phyloP scores from a whole-genome alignment of 2,329 filamentous ascomycete species.

The Colletotrichum sp. region DNA sequence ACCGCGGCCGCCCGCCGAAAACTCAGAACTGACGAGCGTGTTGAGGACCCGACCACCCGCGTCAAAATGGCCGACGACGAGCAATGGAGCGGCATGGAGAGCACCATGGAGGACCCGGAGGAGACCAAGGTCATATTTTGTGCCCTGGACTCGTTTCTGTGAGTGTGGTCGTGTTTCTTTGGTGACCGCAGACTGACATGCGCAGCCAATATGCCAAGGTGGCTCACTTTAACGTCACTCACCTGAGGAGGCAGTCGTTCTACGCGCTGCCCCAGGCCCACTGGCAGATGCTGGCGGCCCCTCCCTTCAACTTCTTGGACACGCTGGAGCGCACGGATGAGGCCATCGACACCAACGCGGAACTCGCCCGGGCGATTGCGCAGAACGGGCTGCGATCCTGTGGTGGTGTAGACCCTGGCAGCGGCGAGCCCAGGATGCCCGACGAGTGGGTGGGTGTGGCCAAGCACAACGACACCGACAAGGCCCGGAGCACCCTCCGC shows the following conservation, averaged over 20 bases:
- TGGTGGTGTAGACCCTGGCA: conserved; percentile 46
- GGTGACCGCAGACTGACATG: not conserved
- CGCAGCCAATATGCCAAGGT: conserved; percentile 81
- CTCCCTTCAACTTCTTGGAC: conserved; percentile 83
- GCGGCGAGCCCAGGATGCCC: conserved; percentile 53
- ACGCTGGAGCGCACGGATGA: conserved; percentile 81
- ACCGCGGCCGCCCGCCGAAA: not conserved
- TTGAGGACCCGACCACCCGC: not conserved
- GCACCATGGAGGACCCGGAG: conserved; percentile 75
- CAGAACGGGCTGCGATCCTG: conserved; percentile 73
- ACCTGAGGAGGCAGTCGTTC: conserved; percentile 88
- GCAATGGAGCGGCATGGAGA: conserved; percentile 67
- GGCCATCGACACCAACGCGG: conserved; percentile 87
- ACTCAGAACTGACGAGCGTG: not conserved
- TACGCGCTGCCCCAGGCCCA: conserved; percentile 87
- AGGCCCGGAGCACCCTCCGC: conserved; percentile 88
- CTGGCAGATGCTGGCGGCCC: conserved; percentile 80
- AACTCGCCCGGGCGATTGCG: conserved; percentile 81
- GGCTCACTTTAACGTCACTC: conserved; percentile 89
- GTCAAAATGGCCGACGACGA: conserved; percentile 37
- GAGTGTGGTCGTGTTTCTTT: conserved; percentile 40
- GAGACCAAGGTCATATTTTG: conserved; percentile 82
- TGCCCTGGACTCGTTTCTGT: conserved; percentile 90
- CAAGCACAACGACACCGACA: conserved; percentile 80
- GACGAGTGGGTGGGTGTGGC: conserved; percentile 74